Percentiles rank a stretch among this genome's conserved stretches.
Evolutionary conservation across 2,329 filamentous ascomycete species (phyloP).

Genomic region (Botrytis galanthina): DNA sequence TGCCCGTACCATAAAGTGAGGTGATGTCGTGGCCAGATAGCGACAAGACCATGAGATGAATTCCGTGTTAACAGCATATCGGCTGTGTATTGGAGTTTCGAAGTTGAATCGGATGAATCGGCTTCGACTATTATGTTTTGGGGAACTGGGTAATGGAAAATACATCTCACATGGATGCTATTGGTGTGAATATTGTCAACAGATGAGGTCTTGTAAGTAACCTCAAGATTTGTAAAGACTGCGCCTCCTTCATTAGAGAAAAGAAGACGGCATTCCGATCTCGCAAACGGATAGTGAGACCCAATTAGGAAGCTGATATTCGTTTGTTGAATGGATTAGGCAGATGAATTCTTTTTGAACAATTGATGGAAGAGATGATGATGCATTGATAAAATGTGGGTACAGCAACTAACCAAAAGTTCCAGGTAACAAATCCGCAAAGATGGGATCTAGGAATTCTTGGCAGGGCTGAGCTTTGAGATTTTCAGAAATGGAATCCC

Average conservation of each 20-base stretch:
- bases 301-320: not conserved
- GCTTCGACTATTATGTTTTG: not conserved
- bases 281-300: not conserved
- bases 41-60: no score
- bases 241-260: not conserved
- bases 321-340: not conserved
- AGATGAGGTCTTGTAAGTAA: not conserved
- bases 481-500: not conserved
- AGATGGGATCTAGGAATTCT: not conserved
- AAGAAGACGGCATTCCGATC: not conserved
- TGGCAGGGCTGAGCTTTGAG: constrained; percentile 2
- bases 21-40: not conserved
- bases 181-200: not conserved
- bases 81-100: not conserved
- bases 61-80: not conserved
- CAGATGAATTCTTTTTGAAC: not conserved
- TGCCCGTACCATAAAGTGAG: not conserved
- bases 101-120: not conserved
- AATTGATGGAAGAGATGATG: not conserved
- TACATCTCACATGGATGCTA: not conserved
- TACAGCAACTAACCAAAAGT: not conserved
- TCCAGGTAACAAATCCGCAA: not conserved
- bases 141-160: no score
- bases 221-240: not conserved
- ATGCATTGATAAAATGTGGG: not conserved